Conservation (phyloP, 129 eudicot genomes). For the Ambrosia trifida region DNA sequence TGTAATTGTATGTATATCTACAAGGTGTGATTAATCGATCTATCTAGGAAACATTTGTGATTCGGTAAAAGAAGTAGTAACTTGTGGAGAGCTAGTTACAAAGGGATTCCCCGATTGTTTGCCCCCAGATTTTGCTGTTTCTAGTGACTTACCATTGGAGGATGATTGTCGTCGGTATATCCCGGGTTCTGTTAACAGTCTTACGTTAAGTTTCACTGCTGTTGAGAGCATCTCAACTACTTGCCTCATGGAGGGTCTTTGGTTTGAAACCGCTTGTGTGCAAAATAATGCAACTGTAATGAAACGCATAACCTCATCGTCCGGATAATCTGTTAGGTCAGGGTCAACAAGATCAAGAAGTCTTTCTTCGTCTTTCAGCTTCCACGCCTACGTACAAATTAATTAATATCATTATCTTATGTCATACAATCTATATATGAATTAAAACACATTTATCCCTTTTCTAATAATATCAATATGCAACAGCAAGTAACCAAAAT, state of each 20-base stretch:
- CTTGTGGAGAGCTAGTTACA: slow-evolving; percentile 25
- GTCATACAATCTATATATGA: neutral
- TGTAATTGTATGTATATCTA: no score
- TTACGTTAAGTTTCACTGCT: slow-evolving; percentile 59
- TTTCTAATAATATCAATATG: no score
- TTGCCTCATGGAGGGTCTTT: slow-evolving; percentile 79
- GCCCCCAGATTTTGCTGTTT: slow-evolving; percentile 33
- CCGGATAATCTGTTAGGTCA: slow-evolving; percentile 53
- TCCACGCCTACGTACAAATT: slow-evolving; percentile 72
- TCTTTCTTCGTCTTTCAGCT: slow-evolving; percentile 56
- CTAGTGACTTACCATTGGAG: slow-evolving; percentile 17
- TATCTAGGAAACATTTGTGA: slow-evolving; percentile 63
- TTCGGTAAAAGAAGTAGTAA: slow-evolving; percentile 21
- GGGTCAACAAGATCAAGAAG: slow-evolving; percentile 68
- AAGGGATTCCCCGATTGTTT: slow-evolving; percentile 37
- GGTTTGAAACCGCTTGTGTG: slow-evolving; percentile 63
- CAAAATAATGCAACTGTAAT: slow-evolving; percentile 69
- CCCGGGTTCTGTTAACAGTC: slow-evolving; percentile 57
- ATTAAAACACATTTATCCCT: no score
- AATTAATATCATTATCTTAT: neutral
- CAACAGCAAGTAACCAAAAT: no score
- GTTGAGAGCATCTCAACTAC: slow-evolving; percentile 70
- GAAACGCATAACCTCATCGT: slow-evolving; percentile 52
- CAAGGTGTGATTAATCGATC: neutral
- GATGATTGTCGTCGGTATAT: slow-evolving; percentile 36